Evolutionary conservation across 805 yeast species (phyloP).

Genomic region (Vanderwaltozyma polyspora): DNA sequence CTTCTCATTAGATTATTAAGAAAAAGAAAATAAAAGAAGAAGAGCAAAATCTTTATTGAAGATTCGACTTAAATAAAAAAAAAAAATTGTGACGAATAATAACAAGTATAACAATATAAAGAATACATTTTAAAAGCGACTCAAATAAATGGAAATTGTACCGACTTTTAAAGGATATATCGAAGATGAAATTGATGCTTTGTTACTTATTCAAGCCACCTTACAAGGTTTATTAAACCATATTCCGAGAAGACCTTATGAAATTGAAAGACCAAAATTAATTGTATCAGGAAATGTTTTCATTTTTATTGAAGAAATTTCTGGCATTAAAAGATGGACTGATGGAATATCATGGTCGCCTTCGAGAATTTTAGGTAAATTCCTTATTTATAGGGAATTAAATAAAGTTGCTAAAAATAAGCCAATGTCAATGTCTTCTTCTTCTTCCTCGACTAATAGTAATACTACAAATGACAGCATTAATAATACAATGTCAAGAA

Average conservation of each 20-base stretch:
- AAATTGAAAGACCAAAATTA: constrained; percentile 52
- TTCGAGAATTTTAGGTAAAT: constrained; percentile 73
- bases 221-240: constrained; percentile 45
- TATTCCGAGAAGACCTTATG: constrained; percentile 71
- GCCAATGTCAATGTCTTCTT: background rate
- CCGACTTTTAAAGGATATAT: constrained; percentile 69
- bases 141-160: constrained; percentile 23
- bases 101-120: too few relatives aligned
- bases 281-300: constrained; percentile 72
- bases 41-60: too few relatives aligned
- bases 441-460: too few relatives aligned
- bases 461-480: background rate
- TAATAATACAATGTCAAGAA: background rate
- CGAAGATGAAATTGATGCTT: constrained; percentile 71
- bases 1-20: too few relatives aligned
- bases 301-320: constrained; percentile 68
- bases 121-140: too few relatives aligned
- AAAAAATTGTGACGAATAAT: too few relatives aligned
- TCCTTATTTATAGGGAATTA: constrained; percentile 66
- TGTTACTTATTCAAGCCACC: constrained; percentile 66
- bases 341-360: constrained; percentile 92
- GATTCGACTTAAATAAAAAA: too few relatives aligned
- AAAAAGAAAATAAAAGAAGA: too few relatives aligned
- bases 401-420: constrained; percentile 4
- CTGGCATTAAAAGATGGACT: constrained; percentile 88